phyloP scores from a whole-genome alignment of 2,329 filamentous ascomycete species.

The Monosporascus sp. region DNA sequence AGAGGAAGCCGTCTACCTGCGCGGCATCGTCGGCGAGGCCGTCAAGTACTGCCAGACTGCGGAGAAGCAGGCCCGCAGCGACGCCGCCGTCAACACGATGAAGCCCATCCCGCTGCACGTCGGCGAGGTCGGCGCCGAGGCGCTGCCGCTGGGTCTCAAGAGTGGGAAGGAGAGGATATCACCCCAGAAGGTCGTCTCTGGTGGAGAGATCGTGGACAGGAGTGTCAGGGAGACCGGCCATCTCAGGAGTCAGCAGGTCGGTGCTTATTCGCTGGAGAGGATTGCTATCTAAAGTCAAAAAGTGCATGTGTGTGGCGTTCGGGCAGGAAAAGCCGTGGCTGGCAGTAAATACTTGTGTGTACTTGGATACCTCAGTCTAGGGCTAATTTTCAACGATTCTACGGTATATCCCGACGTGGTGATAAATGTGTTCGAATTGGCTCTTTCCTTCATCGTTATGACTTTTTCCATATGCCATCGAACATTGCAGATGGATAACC shows the following conservation, averaged over 20 bases:
- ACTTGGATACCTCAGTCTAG: too few relatives aligned
- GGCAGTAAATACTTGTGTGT: too few relatives aligned
- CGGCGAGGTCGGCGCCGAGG: slow-evolving; percentile 34
- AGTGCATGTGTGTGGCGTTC: background rate
- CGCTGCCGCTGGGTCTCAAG: slow-evolving; percentile 72
- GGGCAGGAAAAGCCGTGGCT: too few relatives aligned
- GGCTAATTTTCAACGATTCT: too few relatives aligned
- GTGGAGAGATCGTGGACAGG: slow-evolving; percentile 65
- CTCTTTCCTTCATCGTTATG: too few relatives aligned
- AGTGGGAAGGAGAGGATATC: slow-evolving; percentile 43
- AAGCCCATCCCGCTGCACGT: slow-evolving; percentile 43
- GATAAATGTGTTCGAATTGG: too few relatives aligned
- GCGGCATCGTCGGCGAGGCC: slow-evolving; percentile 60
- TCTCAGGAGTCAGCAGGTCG: slow-evolving; percentile 72
- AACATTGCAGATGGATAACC: too few relatives aligned
- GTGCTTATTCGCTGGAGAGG: slow-evolving; percentile 77
- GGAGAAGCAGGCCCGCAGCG: slow-evolving; percentile 17
- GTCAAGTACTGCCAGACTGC: slow-evolving; percentile 51
- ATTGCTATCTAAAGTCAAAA: slow-evolving; percentile 53
- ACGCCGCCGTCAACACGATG: slow-evolving; percentile 26
- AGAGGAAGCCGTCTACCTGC: slow-evolving; percentile 62
- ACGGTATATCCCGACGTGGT: too few relatives aligned
- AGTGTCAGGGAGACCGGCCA: slow-evolving; percentile 70
- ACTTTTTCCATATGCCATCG: too few relatives aligned
- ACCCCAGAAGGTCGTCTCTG: slow-evolving; percentile 55